Conservation (phyloP, 345 rosid species). For the Eucalyptus leucophloia region DNA sequence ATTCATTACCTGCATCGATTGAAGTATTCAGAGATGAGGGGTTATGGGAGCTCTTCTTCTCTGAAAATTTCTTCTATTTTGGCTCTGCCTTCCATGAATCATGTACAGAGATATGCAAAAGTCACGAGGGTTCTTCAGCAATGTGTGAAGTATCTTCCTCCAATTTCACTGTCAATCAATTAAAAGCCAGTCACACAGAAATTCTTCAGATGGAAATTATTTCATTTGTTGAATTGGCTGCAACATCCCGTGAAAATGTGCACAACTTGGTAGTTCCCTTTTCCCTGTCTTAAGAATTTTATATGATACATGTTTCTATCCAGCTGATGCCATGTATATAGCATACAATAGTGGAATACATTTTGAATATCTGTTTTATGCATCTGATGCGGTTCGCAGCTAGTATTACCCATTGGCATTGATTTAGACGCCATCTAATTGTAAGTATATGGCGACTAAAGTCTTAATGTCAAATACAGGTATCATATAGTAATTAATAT, state of each 20-base stretch:
- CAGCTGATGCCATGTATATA: background rate
- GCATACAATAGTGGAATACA: background rate
- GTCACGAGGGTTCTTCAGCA: background rate
- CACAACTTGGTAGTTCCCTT: conserved; percentile 43
- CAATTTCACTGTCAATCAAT: background rate
- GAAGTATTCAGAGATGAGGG: conserved; percentile 53
- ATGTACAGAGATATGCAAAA: conserved; percentile 7
- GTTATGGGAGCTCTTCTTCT: conserved; percentile 67
- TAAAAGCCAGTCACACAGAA: conserved; percentile 15
- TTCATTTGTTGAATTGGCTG: conserved; percentile 55
- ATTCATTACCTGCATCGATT: conserved; percentile 29
- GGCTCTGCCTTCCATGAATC: conserved; percentile 21
- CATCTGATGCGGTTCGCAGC: background rate
- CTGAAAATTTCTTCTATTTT: conserved; percentile 57
- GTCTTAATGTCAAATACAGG: background rate
- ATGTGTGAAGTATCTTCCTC: conserved; percentile 11
- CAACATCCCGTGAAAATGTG: conserved; percentile 35
- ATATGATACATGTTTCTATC: background rate
- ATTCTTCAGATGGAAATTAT: conserved; percentile 46
- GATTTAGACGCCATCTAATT: background rate
- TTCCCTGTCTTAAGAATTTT: background rate
- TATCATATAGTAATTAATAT: background rate
- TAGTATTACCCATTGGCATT: background rate
- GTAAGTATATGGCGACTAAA: background rate
- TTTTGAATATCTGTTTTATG: background rate